Conservation (phyloP, 2,329 filamentous ascomycete genomes). For the Aureobasidium sp. region DNA sequence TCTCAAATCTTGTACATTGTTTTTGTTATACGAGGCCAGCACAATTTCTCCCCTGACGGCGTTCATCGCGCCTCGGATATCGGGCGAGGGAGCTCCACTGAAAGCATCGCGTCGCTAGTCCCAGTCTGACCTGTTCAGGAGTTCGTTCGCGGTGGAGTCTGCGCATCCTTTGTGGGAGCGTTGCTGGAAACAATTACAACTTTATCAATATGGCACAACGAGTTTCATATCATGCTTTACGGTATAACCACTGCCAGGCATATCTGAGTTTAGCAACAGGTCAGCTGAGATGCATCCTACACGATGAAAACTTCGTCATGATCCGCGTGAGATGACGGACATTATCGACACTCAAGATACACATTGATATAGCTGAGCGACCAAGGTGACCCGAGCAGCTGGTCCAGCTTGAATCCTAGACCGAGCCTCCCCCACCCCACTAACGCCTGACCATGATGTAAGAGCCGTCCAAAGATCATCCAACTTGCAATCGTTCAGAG, state of each 20-base stretch:
- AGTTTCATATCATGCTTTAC: not conserved
- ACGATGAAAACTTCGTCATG: constrained; percentile 1
- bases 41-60: not conserved
- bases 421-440: not conserved
- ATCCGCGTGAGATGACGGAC: constrained; percentile 2
- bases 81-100: not conserved
- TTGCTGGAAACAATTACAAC: constrained; percentile 8
- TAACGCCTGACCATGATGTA: constrained; percentile 9
- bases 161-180: not conserved
- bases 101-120: not conserved
- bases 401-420: not conserved
- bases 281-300: not conserved
- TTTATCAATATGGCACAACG: not conserved
- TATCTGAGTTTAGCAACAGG: not conserved
- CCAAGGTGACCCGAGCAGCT: constrained; percentile 1
- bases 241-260: not conserved
- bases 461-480: not conserved
- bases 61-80: not conserved
- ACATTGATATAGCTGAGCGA: not conserved
- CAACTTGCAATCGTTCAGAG: not conserved
- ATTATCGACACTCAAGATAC: constrained; percentile 5
- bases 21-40: not conserved
- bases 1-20: not conserved
- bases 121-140: not conserved
- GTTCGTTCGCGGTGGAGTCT: not conserved